Evolutionary conservation across 2,329 filamentous ascomycete genomes (phyloP).

Genomic region (Paracoccidioides brasiliensis): DNA sequence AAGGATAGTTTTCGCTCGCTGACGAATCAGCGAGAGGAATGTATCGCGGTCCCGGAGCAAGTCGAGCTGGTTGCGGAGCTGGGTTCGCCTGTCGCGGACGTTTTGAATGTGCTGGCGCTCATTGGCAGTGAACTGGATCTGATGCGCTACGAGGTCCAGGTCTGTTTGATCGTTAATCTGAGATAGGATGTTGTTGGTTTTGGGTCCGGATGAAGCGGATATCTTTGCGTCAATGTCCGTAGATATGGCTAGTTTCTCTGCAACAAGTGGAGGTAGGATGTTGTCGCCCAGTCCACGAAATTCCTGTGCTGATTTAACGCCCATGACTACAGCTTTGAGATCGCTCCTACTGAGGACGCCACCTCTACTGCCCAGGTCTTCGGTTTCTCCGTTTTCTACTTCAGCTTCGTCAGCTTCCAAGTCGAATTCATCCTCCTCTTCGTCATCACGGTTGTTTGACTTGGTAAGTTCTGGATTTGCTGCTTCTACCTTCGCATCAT

Average conservation of each 20-base stretch:
- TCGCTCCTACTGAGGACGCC: conserved; percentile 30
- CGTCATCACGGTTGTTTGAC: conserved; percentile 11
- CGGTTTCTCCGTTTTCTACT: conserved; percentile 12
- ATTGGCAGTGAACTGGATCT: conserved; percentile 10
- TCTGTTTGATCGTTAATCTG: conserved; percentile 1
- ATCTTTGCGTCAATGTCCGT: conserved; percentile 2
- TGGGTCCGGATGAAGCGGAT: not conserved
- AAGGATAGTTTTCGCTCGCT: conserved; percentile 29
- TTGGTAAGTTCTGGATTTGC: conserved; percentile 10
- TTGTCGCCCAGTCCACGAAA: conserved; percentile 31
- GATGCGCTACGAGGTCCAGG: conserved; percentile 7
- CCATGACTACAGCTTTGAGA: conserved; percentile 28
- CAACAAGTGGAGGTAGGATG: conserved; percentile 22
- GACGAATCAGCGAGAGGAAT: conserved; percentile 31
- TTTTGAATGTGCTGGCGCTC: conserved; percentile 10
- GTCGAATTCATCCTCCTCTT: conserved; percentile 18
- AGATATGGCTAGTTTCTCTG: conserved; percentile 11
- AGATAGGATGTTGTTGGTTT: not conserved
- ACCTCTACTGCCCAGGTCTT: conserved; percentile 30
- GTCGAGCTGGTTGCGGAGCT: conserved; percentile 18
- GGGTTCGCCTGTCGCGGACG: conserved; percentile 9
- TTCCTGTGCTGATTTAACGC: conserved; percentile 25
- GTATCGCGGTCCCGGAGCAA: conserved; percentile 30
- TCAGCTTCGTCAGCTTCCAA: conserved; percentile 12
- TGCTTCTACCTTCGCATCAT: conserved; percentile 14